Evolutionary conservation across 768 basidiomycete genomes (phyloP).

Genomic region (Lentinus brumalis): DNA sequence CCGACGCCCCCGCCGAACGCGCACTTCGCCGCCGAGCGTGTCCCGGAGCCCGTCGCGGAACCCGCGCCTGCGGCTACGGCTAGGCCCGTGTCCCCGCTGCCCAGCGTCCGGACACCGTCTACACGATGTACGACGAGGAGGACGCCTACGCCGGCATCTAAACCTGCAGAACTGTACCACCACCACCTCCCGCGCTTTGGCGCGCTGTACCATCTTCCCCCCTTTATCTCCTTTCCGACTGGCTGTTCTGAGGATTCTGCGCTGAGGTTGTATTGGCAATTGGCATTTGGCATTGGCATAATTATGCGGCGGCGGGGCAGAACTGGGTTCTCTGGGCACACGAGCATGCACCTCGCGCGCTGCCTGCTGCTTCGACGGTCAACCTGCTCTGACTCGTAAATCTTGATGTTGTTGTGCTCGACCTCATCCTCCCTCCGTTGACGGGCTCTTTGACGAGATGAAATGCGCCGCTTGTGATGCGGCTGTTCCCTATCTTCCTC

Average conservation of each 20-base stretch:
- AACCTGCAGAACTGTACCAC: constrained; percentile 21
- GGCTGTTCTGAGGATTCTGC: neutral
- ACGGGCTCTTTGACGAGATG: neutral
- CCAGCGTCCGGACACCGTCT: constrained; percentile 51
- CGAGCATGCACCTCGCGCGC: constrained; percentile 21
- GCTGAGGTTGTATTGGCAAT: neutral
- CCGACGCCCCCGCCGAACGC: constrained; percentile 21
- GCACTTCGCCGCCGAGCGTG: constrained; percentile 20
- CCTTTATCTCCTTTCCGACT: neutral
- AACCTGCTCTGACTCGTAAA: constrained; percentile 1
- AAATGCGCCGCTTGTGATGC: neutral
- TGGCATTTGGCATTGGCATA: constrained; percentile 14
- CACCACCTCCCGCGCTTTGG: constrained; percentile 6
- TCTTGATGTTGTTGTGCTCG: neutral
- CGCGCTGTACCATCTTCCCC: constrained; percentile 9
- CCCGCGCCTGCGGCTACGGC: neutral
- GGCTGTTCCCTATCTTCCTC: too few relatives aligned
- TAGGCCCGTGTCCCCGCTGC: constrained; percentile 11
- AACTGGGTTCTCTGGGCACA: constrained; percentile 30
- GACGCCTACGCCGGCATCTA: constrained; percentile 75
- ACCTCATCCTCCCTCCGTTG: neutral
- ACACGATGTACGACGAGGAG: constrained; percentile 57
- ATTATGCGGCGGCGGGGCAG: constrained; percentile 24
- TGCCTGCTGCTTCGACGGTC: constrained; percentile 1
- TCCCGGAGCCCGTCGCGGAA: neutral